Evolutionary conservation across 2,329 filamentous ascomycete genomes (phyloP).

Genomic region (Diplodia sapinea): DNA sequence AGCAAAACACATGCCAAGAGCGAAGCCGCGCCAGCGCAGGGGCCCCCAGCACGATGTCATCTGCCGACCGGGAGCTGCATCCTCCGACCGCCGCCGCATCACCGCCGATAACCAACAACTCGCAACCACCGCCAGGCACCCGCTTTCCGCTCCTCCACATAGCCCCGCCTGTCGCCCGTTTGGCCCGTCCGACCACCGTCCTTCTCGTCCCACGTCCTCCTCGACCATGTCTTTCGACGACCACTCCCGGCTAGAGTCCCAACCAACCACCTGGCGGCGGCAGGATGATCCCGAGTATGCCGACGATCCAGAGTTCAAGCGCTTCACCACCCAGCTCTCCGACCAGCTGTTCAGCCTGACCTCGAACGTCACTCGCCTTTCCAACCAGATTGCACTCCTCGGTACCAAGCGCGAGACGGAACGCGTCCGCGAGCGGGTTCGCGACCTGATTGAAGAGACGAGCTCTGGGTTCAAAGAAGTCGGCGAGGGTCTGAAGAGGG

Average conservation of each 20-base stretch:
- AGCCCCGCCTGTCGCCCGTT: background rate
- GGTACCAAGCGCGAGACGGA: constrained; percentile 92
- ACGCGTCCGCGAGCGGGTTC: constrained; percentile 86
- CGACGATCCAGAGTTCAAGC: constrained; percentile 91
- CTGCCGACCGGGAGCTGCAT: constrained; percentile 6
- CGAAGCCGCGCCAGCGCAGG: background rate
- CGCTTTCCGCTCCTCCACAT: background rate
- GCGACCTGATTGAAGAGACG: constrained; percentile 84
- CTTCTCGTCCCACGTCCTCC: background rate
- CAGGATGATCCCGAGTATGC: constrained; percentile 76
- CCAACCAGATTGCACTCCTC: constrained; percentile 81
- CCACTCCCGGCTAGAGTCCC: constrained; percentile 81
- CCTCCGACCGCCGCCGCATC: constrained; percentile 21
- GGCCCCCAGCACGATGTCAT: constrained; percentile 25
- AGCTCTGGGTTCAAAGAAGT: constrained; percentile 87
- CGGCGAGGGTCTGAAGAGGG: constrained; percentile 90
- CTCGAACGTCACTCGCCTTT: constrained; percentile 83
- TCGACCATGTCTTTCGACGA: constrained; percentile 86
- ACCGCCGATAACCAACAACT: constrained; percentile 26
- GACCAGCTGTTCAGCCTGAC: constrained; percentile 89
- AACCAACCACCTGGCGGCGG: constrained; percentile 70
- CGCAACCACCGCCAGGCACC: constrained; percentile 21
- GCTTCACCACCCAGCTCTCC: constrained; percentile 80
- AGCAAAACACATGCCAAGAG: constrained; percentile 29
- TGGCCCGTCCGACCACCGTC: background rate